Base-by-base conservation (phyloP, 1,139 yeast species). In the Barnettozyma hawaiiensis region DNA sequence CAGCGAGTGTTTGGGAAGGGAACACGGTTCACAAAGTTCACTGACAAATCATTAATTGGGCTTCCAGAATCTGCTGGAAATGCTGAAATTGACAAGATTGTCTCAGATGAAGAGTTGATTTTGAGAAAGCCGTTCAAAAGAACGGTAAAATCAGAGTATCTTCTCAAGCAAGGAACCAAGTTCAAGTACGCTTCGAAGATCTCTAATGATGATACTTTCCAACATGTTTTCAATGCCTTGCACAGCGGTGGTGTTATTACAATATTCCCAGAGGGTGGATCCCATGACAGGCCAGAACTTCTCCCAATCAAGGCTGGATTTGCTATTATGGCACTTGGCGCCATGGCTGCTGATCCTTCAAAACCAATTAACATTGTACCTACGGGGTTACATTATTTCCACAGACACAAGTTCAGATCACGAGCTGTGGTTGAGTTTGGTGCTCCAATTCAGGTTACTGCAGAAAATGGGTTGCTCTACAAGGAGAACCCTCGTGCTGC, bases 391-490 rank as follows among this genome's bases (percentile, higher is more conserved):
- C 81, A 81, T 59, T 83, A 83, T 60, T 83, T 83, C 67, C 85
- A 81, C 61, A 81, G 89, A 35, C 78, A 83, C 60, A 79, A 77
- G 56, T 83, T 83, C 60, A 70, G 92, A 60, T 81, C 89, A 1
- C 71, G 92, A 60, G 89, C 87, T 2, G 89, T 82, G 20, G 66
- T 83, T 40, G 92, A 83, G 57, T 81, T 79, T 62, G 90, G 90
- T 12, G 69, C 75, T 32, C 90, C 90, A 3, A 78, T 83, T 42
- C 72, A 69, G 34, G 73, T 83, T 10, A 69, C 72, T 19, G 65
- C 66, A 9, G 74, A 71, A 39, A 63, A 73, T 50, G 87, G 82
- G 3, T 62, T 63, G 31, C 66, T 66, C 39, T 84, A 84, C 52
- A 73, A 64, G 67, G 54, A 68, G 22, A 70, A 78, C 47, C 75